Percentiles rank a stretch among this genome's conserved stretches.
These are phyloP conservation scores for Neonectria sp. DNA, from an alignment of 2,329 filamentous ascomycete genomes.

Conservation along the genomic window DNA sequence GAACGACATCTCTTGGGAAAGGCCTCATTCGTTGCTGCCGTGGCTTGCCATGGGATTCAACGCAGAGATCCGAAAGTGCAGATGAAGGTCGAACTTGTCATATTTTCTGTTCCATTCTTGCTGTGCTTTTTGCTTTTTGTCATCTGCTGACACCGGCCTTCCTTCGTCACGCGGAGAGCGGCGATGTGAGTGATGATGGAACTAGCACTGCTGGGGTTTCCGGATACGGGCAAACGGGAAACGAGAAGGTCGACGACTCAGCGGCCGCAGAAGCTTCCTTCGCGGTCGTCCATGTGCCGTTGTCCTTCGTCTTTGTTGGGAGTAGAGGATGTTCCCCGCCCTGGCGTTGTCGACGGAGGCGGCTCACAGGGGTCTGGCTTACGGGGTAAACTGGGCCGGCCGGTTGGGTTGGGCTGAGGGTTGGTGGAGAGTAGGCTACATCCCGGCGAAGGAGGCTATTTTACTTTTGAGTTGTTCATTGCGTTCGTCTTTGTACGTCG, in stretches of 20 bases:
- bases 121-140: constrained; percentile 4
- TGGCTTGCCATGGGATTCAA: neutral
- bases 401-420: too few species aligned
- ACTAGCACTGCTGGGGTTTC: constrained; percentile 8
- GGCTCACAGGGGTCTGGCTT: neutral
- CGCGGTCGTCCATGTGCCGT: neutral
- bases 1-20: neutral
- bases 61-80: neutral
- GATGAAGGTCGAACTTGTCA: constrained; percentile 1
- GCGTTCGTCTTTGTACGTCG: neutral
- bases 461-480: too few species aligned
- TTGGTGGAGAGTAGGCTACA: neutral
- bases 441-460: too few species aligned
- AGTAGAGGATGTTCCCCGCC: too few species aligned
- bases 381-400: neutral
- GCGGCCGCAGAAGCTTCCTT: constrained; percentile 5
- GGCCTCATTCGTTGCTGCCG: neutral
- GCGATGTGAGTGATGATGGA: constrained; percentile 17
- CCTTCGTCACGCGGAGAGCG: constrained; percentile 6
- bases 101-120: neutral
- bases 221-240: constrained; percentile 3
- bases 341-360: neutral
- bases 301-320: too few species aligned
- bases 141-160: neutral
- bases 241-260: neutral